These are phyloP conservation scores for Nigrograna mackinnonii DNA, from an alignment of 2,329 filamentous ascomycete species.

Conservation along the genomic window DNA sequence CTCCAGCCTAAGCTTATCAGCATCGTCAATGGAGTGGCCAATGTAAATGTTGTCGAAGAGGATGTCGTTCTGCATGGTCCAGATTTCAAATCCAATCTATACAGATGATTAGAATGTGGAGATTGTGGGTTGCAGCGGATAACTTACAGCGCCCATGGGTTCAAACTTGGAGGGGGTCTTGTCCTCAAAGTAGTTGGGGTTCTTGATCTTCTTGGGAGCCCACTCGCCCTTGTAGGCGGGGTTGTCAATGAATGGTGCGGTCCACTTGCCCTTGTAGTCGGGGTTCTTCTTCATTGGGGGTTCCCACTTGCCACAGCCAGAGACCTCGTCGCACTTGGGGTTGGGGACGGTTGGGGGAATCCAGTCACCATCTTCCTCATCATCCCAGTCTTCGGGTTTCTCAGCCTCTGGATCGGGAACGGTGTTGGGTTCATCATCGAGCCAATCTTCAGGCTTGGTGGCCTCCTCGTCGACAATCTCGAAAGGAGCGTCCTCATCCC, in stretches of 20 bases:
- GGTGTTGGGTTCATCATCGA: slow-evolving; percentile 81
- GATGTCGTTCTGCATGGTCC: slow-evolving; percentile 99
- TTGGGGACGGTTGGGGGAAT: slow-evolving; percentile 86
- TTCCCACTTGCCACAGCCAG: slow-evolving; percentile 92
- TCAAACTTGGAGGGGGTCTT: slow-evolving; percentile 96
- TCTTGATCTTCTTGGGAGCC: slow-evolving; percentile 94
- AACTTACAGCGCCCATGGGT: slow-evolving; percentile 92
- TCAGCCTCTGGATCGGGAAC: slow-evolving; percentile 90
- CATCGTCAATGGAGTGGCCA: slow-evolving; percentile 93
- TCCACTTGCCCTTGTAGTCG: slow-evolving; percentile 99
- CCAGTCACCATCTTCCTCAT: slow-evolving; percentile 99
- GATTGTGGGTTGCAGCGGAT: not conserved
- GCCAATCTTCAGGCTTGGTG: slow-evolving; percentile 91
- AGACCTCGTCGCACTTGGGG: slow-evolving; percentile 91
- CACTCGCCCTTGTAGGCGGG: slow-evolving; percentile 96
- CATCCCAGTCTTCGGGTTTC: slow-evolving; percentile 99
- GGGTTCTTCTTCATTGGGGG: slow-evolving; percentile 94
- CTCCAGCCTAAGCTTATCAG: slow-evolving; percentile 84
- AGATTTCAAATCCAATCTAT: slow-evolving; percentile 97
- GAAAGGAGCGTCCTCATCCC: slow-evolving; percentile 97
- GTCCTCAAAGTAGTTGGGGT: slow-evolving; percentile 96
- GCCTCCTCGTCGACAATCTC: slow-evolving; percentile 96
- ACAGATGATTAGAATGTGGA: slow-evolving; percentile 12
- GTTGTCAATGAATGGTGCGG: slow-evolving; percentile 91
- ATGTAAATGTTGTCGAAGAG: slow-evolving; percentile 99